Evolutionary conservation across 2,329 filamentous ascomycete species (phyloP), one percentile per base, ranked within the genome.

Genomic region (Fusarium drepaniforme): DNA sequence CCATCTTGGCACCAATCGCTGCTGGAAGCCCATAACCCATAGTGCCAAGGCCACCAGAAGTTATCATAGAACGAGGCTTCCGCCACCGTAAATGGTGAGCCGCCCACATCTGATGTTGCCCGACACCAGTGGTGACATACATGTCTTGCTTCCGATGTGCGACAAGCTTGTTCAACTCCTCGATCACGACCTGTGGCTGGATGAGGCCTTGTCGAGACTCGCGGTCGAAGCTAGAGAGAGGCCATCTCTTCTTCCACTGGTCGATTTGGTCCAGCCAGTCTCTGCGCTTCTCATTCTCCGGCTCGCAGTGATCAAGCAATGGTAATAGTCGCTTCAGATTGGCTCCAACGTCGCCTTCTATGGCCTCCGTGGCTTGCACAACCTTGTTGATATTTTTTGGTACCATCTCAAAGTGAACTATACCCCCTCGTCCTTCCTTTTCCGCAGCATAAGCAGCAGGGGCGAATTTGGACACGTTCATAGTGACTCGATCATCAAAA

Each of bases 381-480:
- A 98, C 95, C 90, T 98, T 99, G 91, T 98, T 98, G 86, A 98
- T 98, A 88, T 99, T 98, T 92, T 99, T 99, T 79, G 97, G 96
- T 93, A 98, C 93, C 80, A 99, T 96, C 83, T 98, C 96, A 80
- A 98, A 98, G 84, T 99, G 96, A 18, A 98, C 90, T 79, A 99
- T 98, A 80, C 97, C 97, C 79, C 97, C 97, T 72, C 95, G 93
- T 63, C 92, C 92, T 85, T 98, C 94, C 11, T 90, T 88, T 5
- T 95, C 96, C 1, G 97, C 97, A 15, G 91, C 90, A 85, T 94
- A 96, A 51, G 97, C 97, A 63, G 90, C 91, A 5, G 97, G 97
- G 0, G 96, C 97, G 76, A 98, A 99, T 83, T 96, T 97, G 78
- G 91, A 84, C 63, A 98, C 88, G 82, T 89, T 93, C 38, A 90